Base-by-base conservation (phyloP, 2,329 filamentous ascomycete genomes). In the Ustulina deusta region DNA sequence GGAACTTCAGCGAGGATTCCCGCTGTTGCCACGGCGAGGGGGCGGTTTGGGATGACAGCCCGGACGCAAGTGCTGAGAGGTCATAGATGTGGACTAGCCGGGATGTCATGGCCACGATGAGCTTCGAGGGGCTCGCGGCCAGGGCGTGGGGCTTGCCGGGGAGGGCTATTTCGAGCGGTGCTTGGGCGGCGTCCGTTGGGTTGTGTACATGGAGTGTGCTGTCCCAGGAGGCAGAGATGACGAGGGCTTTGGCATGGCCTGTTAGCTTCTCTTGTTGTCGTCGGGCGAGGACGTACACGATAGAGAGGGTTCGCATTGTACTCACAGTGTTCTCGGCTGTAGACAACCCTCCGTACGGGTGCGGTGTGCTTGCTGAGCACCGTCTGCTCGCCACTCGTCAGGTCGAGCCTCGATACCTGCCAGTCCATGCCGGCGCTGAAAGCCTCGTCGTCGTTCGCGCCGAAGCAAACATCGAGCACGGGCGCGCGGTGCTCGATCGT, bases 71-170 rank as follows among this genome's bases (percentile, higher is more conserved):
- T 27, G 89, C 82, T 56, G 89, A 85, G 36, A 99, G 86, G 77
- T 97, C 93, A 86, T 97, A 98, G 79, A 99, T 97, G 83, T 96
- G 90, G 69, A 97, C 89, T n/a, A 94, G 89, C 63, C 96, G 92
- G 62, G 92, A 93, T 2, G 94, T 93, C 96, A 99, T 98, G 72
- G 94, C 94, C 65, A 99, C 93, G 48, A 99, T 93, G 9, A 97
- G 86, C 79, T 97, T 97, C 59, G 92, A 86, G 2, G 87, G 85
- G 75, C 86, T 94, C 57, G 91, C 85, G 40, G 94, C 92, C 55
- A 98, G 85, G 13, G 94, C 94, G 80, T 97, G 97, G 0, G 94
- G 93, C 80, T 97, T 99, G 32, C 90, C 91, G 0, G 92, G 93
- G 25, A 97, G 89, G 2, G 86, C 81, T 63, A 97, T 86, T 51